These are phyloP conservation scores for Paramecium caudatum DNA, from an alignment of 73 alveolate genomes.

Conservation along the genomic window DNA sequence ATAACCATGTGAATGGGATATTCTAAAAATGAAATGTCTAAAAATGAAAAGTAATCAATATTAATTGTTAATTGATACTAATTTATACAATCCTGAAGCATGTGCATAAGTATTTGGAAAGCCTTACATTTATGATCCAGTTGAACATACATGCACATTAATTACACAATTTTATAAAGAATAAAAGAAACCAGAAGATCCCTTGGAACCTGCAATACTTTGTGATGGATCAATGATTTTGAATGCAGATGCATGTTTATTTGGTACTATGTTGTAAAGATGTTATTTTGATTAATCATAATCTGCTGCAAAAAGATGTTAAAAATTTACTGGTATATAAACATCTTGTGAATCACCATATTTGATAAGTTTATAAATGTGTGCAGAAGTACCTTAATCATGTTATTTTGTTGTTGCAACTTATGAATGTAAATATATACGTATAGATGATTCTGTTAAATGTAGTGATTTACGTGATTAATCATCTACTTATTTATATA, in stretches of 20 bases:
- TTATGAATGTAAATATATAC: slow-evolving; percentile 25
- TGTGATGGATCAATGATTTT: slow-evolving; percentile 4
- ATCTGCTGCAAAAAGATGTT: slow-evolving; percentile 1
- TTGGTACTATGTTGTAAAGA: neutral
- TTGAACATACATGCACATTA: neutral
- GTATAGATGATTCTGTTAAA: slow-evolving; percentile 28
- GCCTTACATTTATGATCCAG: neutral
- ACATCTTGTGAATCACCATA: slow-evolving; percentile 25
- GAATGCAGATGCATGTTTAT: slow-evolving; percentile 36
- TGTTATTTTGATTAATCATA: slow-evolving; percentile 9
- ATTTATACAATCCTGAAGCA: slow-evolving; percentile 17
- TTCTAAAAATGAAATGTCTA: neutral
- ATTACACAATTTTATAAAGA: neutral
- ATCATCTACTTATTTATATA: neutral
- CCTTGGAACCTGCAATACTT: neutral
- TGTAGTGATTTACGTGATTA: neutral
- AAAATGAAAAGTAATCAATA: neutral
- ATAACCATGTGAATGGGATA: slow-evolving; percentile 62
- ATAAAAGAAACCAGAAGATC: slow-evolving; percentile 2
- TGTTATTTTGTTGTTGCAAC: slow-evolving; percentile 7
- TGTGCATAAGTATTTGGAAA: neutral
- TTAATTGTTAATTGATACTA: neutral
- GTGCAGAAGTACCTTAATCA: neutral
- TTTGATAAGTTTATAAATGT: neutral
- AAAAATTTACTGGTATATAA: neutral